Conservation (phyloP, 2,329 filamentous ascomycete species). For the Penicillium digitatum region DNA sequence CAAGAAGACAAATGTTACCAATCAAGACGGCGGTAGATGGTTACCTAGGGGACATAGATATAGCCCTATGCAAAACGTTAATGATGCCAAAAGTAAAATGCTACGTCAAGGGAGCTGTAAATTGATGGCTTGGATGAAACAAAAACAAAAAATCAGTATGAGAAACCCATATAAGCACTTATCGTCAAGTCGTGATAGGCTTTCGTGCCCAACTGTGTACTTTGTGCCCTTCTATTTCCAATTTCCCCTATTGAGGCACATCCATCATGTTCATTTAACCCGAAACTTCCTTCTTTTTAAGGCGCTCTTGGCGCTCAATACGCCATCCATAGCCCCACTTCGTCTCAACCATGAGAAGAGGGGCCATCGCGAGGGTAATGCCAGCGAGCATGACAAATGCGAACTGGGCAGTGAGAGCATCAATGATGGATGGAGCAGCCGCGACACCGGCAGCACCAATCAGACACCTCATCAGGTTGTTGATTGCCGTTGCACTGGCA, state of each 20-base stretch:
- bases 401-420: conserved; percentile 29
- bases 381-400: conserved; percentile 30
- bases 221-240: neutral
- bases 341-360: conserved; percentile 26
- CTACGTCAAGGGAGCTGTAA: neutral
- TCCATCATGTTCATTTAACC: neutral
- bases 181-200: conserved; percentile 8
- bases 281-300: conserved; percentile 9
- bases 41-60: neutral
- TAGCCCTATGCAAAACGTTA: neutral
- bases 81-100: neutral
- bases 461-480: conserved; percentile 37
- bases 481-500: conserved; percentile 37
- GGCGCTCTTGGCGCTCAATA: conserved; percentile 19
- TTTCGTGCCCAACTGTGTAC: neutral
- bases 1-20: neutral
- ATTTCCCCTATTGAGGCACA: neutral
- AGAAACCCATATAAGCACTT: conserved; percentile 2
- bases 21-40: neutral
- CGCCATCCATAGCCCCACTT: conserved; percentile 30
- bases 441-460: conserved; percentile 37
- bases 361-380: conserved; percentile 24
- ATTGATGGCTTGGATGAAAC: neutral
- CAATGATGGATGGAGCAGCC: conserved; percentile 32
- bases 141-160: neutral